Evolutionary conservation across 208 protist species (phyloP).

Genomic region (Leishmania arabica): DNA sequence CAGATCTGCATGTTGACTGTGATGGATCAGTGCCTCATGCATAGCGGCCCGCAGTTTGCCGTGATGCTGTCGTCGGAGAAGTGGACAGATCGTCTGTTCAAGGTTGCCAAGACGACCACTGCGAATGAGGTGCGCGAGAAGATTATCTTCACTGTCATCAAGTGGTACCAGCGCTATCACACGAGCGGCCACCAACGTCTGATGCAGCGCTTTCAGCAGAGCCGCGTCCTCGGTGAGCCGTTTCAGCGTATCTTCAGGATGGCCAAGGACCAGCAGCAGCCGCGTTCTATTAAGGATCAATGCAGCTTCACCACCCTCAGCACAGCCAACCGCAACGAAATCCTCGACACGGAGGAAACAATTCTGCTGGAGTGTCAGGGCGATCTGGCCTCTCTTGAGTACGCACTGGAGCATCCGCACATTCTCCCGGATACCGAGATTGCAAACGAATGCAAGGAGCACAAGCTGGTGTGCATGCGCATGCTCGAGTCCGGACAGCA

Average conservation of each 20-base stretch:
- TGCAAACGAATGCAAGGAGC: constrained; percentile 74
- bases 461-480: constrained; percentile 84
- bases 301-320: constrained; percentile 41
- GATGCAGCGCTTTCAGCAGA: constrained; percentile 74
- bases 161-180: constrained; percentile 82
- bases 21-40: constrained; percentile 77
- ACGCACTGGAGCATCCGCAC: constrained; percentile 82
- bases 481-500: constrained; percentile 78
- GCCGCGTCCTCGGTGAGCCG: constrained; percentile 63
- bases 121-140: constrained; percentile 52
- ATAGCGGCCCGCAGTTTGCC: constrained; percentile 73
- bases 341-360: constrained; percentile 68
- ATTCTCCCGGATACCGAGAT: constrained; percentile 85
- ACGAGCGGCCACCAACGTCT: constrained; percentile 77
- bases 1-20: constrained; percentile 75
- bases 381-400: constrained; percentile 88
- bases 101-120: constrained; percentile 72
- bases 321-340: constrained; percentile 54
- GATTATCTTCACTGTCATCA: constrained; percentile 73
- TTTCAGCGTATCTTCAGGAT: constrained; percentile 56
- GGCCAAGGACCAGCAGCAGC: constrained; percentile 36
- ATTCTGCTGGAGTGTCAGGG: constrained; percentile 82
- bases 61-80: constrained; percentile 83
- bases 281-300: constrained; percentile 21
- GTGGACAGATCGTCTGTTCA: constrained; percentile 89